Evolutionary conservation across 2,329 filamentous ascomycete genomes (phyloP), one percentile per base, ranked within the genome.

Genomic region (Karstenula rhodostoma): DNA sequence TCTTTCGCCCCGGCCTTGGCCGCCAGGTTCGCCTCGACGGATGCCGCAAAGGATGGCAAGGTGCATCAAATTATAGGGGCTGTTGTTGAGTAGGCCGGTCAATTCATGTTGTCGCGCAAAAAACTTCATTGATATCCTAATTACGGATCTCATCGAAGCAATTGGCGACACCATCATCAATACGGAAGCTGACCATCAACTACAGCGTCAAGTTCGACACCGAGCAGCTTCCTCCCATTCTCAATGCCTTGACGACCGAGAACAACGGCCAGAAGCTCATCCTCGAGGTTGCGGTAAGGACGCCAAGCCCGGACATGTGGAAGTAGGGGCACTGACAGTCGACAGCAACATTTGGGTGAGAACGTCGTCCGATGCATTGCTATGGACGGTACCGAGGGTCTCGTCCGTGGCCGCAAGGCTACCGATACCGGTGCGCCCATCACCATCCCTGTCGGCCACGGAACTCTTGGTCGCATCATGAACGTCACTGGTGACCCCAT

Each of bases 331-430:
- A 65, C 74, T 77, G 66, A 77, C 65, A 27, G 29, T 58, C 23
- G 58, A 60, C 76, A 97, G 93, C 95, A 99, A 97, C 95, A 98
- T 89, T 86, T 99, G 83, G 95, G 95, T 86, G 92, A 99, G 87
- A 97, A 93, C 87, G 92, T 97, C 80, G 95, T 99, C 82, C 90
- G 95, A 84, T 96, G 93, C 84, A 99, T 99, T 96, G 95, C 95
- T 85, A 99, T 99, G 95, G 95, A 99, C 85, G 95, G 94, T 96
- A 99, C 94, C 81, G 95, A 98, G 88, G 95, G 95, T 95, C 93
- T 99, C 76, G 91, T 94, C 81, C 94, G 95, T 89, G 95, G 95
- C 80, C 85, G 89, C 79, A 87, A 88, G 82, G 93, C 90, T 74
- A 83, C 82, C 76, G 95, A 99, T 84, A 97, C 94, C 80, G 95